A percentile compares a stretch with the other conserved stretches of the same genome.
phyloP scores from a whole-genome alignment of 1,284 basidiomycete species.

The Puccinia hordei region DNA sequence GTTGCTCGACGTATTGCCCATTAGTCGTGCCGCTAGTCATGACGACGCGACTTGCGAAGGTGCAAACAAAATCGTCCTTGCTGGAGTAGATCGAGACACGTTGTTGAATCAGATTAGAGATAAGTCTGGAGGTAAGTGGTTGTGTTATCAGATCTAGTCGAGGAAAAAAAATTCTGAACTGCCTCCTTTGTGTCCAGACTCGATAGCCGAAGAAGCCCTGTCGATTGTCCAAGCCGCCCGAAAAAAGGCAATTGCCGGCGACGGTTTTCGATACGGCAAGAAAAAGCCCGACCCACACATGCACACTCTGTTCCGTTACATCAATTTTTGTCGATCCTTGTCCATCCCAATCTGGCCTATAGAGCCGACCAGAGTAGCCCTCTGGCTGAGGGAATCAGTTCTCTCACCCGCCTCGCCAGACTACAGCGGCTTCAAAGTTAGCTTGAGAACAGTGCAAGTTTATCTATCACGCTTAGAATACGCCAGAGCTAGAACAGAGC shows the following conservation, averaged over 20 bases:
- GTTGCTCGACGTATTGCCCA: slow-evolving; percentile 25
- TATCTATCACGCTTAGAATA: slow-evolving; percentile 49
- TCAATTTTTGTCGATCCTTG: slow-evolving; percentile 35
- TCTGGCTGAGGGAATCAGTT: slow-evolving; percentile 46
- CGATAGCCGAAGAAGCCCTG: slow-evolving; percentile 20
- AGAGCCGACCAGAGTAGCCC: slow-evolving; percentile 35
- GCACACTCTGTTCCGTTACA: slow-evolving; percentile 42
- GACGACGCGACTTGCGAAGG: background rate
- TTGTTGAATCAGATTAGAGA: slow-evolving; percentile 10
- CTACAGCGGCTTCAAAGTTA: slow-evolving; percentile 42
- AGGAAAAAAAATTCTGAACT: background rate
- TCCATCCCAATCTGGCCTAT: slow-evolving; percentile 41
- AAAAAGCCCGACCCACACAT: slow-evolving; percentile 45
- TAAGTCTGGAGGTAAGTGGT: slow-evolving; percentile 29
- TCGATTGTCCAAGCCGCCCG: slow-evolving; percentile 18
- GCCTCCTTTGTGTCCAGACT: slow-evolving; percentile 10
- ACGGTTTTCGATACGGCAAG: slow-evolving; percentile 16
- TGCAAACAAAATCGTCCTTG: background rate
- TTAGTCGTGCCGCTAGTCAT: slow-evolving; percentile 21
- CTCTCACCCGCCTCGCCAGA: slow-evolving; percentile 36
- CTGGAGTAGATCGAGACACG: slow-evolving; percentile 24
- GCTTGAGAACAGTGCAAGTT: slow-evolving; percentile 45
- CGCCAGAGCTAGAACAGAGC: slow-evolving; percentile 38
- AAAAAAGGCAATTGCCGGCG: background rate
- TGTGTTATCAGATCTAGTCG: background rate